Conservation (phyloP, 768 basidiomycete genomes). For the Trichaptum fuscoviolaceum region DNA sequence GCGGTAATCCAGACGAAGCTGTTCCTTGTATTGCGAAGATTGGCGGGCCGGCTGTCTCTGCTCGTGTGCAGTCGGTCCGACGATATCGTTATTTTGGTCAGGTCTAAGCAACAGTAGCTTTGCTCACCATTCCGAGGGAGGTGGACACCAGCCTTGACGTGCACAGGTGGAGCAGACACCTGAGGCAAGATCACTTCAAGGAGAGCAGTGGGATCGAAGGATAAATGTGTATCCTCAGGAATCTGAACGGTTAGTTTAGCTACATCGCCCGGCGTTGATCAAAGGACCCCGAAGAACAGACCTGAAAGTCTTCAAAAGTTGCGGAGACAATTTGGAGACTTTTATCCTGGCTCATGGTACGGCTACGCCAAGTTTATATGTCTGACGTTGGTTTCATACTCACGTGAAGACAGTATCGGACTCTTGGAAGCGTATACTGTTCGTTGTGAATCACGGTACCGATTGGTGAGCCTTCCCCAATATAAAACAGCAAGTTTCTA, state of each 20-base stretch:
- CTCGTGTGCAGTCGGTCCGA: background rate
- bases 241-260: slow-evolving; percentile 18
- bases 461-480: no score
- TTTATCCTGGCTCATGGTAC: background rate
- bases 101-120: background rate
- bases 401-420: no score
- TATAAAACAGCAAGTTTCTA: background rate
- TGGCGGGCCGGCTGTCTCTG: slow-evolving; percentile 16
- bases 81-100: background rate
- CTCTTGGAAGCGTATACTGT: no score
- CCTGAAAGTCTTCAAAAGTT: background rate
- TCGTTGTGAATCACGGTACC: no score
- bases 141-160: slow-evolving; percentile 31
- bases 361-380: no score
- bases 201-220: slow-evolving; percentile 33
- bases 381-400: no score
- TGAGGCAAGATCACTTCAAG: slow-evolving; percentile 35
- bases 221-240: slow-evolving; percentile 34
- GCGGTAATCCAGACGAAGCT: background rate
- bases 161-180: slow-evolving; percentile 21
- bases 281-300: background rate
- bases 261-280: background rate
- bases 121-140: slow-evolving; percentile 12
- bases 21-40: slow-evolving; percentile 11
- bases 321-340: background rate